These are phyloP conservation scores for Diaporthe sp. DNA, from an alignment of 2,329 filamentous ascomycete genomes.

Conservation along the genomic window DNA sequence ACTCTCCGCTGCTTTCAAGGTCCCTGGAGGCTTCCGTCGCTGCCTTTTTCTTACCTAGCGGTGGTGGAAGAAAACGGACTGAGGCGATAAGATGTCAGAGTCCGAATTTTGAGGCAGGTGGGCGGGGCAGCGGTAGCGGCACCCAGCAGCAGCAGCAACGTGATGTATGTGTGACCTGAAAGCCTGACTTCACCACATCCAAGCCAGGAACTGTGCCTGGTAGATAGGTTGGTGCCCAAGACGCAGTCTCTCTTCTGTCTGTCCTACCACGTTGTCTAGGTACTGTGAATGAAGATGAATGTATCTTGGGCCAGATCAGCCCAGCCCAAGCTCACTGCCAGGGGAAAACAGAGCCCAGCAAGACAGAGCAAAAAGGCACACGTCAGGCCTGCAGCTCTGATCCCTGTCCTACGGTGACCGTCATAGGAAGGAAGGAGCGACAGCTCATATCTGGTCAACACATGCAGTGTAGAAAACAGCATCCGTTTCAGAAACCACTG, in stretches of 20 bases:
- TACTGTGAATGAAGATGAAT: not conserved
- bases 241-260: not conserved
- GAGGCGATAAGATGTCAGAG: not conserved
- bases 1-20: conserved; percentile 31
- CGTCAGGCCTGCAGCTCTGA: conserved; percentile 7
- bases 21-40: conserved; percentile 5
- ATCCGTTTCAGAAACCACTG: not conserved
- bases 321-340: not conserved
- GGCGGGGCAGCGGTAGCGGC: conserved; percentile 18
- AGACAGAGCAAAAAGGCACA: not conserved
- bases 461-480: not conserved
- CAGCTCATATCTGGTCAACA: not conserved
- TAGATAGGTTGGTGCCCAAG: not conserved
- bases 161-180: not conserved
- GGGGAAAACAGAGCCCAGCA: not conserved
- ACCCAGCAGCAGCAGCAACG: conserved; percentile 1
- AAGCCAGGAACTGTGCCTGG: not conserved
- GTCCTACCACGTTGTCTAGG: not conserved
- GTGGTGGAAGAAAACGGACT: not conserved
- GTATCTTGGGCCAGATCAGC: not conserved
- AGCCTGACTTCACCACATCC: not conserved
- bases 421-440: conserved; percentile 2
- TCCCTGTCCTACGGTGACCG: not conserved
- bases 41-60: not conserved
- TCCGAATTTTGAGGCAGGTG: conserved; percentile 15